These are phyloP conservation scores for Cadophora sp. DNA, from an alignment of 2,329 filamentous ascomycete genomes.

Conservation along the genomic window DNA sequence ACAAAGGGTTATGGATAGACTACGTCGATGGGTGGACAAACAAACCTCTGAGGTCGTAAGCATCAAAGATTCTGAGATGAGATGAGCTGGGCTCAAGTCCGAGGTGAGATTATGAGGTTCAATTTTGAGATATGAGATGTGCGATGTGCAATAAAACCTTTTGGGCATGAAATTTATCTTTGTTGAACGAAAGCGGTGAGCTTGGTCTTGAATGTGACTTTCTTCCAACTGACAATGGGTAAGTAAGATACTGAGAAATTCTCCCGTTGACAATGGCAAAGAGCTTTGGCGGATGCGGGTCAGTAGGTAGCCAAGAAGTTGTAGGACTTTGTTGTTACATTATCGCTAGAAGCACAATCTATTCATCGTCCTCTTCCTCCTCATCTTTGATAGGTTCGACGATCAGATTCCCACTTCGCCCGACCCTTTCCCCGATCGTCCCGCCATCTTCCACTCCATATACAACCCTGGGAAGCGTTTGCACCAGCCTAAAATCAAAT, in stretches of 20 bases:
- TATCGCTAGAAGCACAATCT: not conserved
- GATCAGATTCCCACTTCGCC: slow-evolving; percentile 85
- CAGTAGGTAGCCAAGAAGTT: not conserved
- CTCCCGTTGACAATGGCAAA: not conserved
- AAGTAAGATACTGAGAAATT: not conserved
- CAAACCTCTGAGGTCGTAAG: too few species aligned
- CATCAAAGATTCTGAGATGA: too few species aligned
- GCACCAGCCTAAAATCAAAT: slow-evolving; percentile 86
- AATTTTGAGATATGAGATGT: not conserved
- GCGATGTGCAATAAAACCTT: not conserved
- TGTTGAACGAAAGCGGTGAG: not conserved
- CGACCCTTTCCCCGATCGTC: slow-evolving; percentile 75
- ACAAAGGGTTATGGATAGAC: too few species aligned
- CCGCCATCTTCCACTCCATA: slow-evolving; percentile 72
- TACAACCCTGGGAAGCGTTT: slow-evolving; percentile 82
- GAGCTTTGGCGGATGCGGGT: not conserved
- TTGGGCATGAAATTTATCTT: not conserved
- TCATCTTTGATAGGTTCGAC: slow-evolving; percentile 71
- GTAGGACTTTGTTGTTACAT: not conserved
- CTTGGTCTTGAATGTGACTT: not conserved
- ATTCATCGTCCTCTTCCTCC: slow-evolving; percentile 37
- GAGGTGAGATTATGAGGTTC: slow-evolving; percentile 1
- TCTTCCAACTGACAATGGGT: not conserved
- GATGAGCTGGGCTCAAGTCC: not conserved
- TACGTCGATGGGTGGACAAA: too few species aligned